Evolutionary conservation across 75 land plant species (phyloP).

Genomic region (Gnetum montanum): DNA sequence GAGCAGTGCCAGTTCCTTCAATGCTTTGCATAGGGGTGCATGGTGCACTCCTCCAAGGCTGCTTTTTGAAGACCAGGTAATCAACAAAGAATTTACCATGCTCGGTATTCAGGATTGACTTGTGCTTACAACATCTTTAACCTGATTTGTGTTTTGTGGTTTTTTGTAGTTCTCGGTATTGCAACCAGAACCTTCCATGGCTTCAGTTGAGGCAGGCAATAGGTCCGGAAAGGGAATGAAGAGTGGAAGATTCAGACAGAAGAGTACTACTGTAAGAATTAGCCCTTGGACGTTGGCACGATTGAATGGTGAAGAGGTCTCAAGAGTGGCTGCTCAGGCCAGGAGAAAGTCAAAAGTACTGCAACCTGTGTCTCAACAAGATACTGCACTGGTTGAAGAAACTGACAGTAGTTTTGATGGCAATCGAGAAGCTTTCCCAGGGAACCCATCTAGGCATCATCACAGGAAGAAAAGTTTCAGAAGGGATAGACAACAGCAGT

Average conservation of each 20-base stretch:
- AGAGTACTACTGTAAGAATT: conserved; percentile 51
- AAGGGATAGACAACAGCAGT: conserved; percentile 13
- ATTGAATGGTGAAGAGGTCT: conserved; percentile 79
- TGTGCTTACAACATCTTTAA: background rate
- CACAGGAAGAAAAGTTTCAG: conserved; percentile 25
- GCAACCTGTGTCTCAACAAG: conserved; percentile 42
- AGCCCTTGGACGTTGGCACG: conserved; percentile 93
- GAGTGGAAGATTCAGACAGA: conserved; percentile 34
- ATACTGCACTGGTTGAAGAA: conserved; percentile 22
- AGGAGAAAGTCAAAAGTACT: conserved; percentile 76
- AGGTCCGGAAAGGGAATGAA: conserved; percentile 9
- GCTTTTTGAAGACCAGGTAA: conserved; percentile 89
- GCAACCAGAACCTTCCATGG: conserved; percentile 39
- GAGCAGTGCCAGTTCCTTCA: conserved; percentile 82
- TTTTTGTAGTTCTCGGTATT: conserved; percentile 55
- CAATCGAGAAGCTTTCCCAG: conserved; percentile 20
- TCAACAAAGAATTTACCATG: too few relatives aligned
- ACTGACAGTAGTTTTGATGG: conserved; percentile 53
- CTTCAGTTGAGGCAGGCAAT: conserved; percentile 39
- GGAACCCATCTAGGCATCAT: conserved; percentile 17
- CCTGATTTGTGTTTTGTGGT: too few relatives aligned
- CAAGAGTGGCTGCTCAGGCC: conserved; percentile 74
- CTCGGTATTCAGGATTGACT: background rate
- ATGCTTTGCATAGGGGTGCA: conserved; percentile 51
- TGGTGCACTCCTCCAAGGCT: conserved; percentile 96